A percentile compares a stretch with the other conserved stretches of the same genome.
phyloP scores from a whole-genome alignment of 2,329 filamentous ascomycete species.

The Fusarium neocosmosporiellum region DNA sequence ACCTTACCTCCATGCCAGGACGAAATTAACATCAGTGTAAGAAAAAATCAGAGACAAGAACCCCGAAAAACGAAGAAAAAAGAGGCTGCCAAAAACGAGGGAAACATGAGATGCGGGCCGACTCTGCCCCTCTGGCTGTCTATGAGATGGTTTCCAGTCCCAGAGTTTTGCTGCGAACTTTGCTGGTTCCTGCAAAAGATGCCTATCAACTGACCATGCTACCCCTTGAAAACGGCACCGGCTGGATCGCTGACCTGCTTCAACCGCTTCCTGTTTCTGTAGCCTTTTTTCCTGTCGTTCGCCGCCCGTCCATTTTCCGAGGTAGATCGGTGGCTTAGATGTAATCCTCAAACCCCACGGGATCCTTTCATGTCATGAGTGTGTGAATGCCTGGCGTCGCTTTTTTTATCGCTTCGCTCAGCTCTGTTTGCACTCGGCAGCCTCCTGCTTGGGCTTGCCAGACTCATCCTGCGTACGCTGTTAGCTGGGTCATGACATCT shows the following conservation, averaged over 20 bases:
- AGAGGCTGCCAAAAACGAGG: constrained; percentile 40
- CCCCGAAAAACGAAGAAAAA: constrained; percentile 37
- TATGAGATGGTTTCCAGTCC: constrained; percentile 43
- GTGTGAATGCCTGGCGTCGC: constrained; percentile 28
- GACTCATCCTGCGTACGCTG: constrained; percentile 74
- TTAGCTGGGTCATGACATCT: constrained; percentile 14
- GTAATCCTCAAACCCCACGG: constrained; percentile 37
- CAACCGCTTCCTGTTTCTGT: constrained; percentile 42
- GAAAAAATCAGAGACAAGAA: constrained; percentile 34
- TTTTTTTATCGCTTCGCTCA: constrained; percentile 64
- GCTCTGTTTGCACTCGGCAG: constrained; percentile 96
- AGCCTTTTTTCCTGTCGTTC: constrained; percentile 43
- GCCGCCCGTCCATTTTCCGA: constrained; percentile 32
- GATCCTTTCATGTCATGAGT: constrained; percentile 43
- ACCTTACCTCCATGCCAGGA: constrained; percentile 41
- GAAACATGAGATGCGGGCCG: constrained; percentile 40
- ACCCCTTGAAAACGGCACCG: constrained; percentile 44
- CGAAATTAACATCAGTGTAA: constrained; percentile 34
- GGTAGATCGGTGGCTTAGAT: constrained; percentile 38
- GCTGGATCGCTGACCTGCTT: constrained; percentile 40
- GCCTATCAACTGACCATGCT: constrained; percentile 45
- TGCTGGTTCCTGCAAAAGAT: constrained; percentile 38
- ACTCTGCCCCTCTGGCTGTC: constrained; percentile 43
- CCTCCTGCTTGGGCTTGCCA: constrained; percentile 92
- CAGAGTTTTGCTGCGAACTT: constrained; percentile 40